Percentiles rank a stretch among this genome's conserved stretches.
Conservation (phyloP, 1,139 yeast genomes). For the Fermentozyma sake region DNA sequence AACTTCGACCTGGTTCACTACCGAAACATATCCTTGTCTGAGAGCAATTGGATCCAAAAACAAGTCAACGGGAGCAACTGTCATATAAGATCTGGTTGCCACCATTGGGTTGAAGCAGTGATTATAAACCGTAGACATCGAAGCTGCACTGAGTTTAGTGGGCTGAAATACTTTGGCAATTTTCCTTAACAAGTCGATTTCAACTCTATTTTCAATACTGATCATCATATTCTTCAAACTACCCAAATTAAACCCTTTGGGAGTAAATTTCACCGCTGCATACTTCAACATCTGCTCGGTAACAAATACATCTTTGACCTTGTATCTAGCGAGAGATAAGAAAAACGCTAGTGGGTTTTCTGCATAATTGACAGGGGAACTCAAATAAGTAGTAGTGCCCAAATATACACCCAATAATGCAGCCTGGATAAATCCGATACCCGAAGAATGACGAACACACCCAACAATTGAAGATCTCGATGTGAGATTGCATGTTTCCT, state of each 20-base stretch:
- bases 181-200: constrained; percentile 52
- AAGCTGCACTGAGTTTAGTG: constrained; percentile 62
- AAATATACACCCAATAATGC: constrained; percentile 77
- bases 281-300: constrained; percentile 82
- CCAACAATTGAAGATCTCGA: constrained; percentile 74
- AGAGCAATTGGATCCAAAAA: constrained; percentile 85
- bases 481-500: constrained; percentile 85
- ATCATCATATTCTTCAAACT: constrained; percentile 80
- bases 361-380: constrained; percentile 76
- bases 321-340: constrained; percentile 67
- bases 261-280: constrained; percentile 60
- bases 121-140: constrained; percentile 74
- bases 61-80: constrained; percentile 82
- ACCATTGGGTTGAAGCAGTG: constrained; percentile 82
- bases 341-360: constrained; percentile 72
- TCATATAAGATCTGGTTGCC: constrained; percentile 80
- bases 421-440: constrained; percentile 84
- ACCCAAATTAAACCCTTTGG: constrained; percentile 61
- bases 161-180: constrained; percentile 62
- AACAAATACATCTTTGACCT: constrained; percentile 81
- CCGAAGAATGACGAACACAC: constrained; percentile 79
- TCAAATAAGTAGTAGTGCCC: constrained; percentile 80
- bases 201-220: constrained; percentile 73
- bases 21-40: constrained; percentile 79
- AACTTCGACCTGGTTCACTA: constrained; percentile 68